Conservation (phyloP, 768 basidiomycete genomes). For the Galerina sulciceps region DNA sequence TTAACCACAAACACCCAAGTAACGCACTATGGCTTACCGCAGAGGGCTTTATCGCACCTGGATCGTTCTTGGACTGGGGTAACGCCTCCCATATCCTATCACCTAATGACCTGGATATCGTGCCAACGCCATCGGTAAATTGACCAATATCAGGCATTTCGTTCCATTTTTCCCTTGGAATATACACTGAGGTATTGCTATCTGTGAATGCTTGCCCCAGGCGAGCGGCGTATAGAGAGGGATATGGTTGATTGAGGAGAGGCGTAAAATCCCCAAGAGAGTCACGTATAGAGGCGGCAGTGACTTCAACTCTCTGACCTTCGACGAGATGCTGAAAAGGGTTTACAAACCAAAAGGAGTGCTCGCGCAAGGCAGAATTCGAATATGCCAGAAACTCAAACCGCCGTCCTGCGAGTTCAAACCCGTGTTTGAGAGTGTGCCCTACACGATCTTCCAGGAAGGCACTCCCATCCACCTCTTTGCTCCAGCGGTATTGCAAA, state of each 20-base stretch:
- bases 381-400: constrained; percentile 89
- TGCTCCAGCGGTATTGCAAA: constrained; percentile 73
- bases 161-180: constrained; percentile 63
- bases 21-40: constrained; percentile 48
- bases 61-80: constrained; percentile 45
- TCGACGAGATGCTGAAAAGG: constrained; percentile 51
- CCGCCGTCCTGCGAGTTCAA: constrained; percentile 67
- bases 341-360: constrained; percentile 82
- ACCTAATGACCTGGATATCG: constrained; percentile 65
- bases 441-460: constrained; percentile 68
- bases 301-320: constrained; percentile 39
- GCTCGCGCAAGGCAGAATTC: constrained; percentile 73
- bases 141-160: constrained; percentile 59
- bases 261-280: constrained; percentile 69
- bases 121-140: constrained; percentile 84
- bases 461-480: constrained; percentile 59
- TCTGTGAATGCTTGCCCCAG: constrained; percentile 85
- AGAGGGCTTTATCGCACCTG: constrained; percentile 50
- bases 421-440: constrained; percentile 60
- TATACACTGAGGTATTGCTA: constrained; percentile 72
- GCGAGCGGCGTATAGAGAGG: constrained; percentile 80
- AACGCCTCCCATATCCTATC: constrained; percentile 62
- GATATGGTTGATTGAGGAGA: constrained; percentile 51
- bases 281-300: constrained; percentile 61
- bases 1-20: constrained; percentile 1